Evolutionary conservation across 2,329 filamentous ascomycete genomes (phyloP), one percentile per base, ranked within the genome.

Genomic region (Hymenoscyphus fraxineus): DNA sequence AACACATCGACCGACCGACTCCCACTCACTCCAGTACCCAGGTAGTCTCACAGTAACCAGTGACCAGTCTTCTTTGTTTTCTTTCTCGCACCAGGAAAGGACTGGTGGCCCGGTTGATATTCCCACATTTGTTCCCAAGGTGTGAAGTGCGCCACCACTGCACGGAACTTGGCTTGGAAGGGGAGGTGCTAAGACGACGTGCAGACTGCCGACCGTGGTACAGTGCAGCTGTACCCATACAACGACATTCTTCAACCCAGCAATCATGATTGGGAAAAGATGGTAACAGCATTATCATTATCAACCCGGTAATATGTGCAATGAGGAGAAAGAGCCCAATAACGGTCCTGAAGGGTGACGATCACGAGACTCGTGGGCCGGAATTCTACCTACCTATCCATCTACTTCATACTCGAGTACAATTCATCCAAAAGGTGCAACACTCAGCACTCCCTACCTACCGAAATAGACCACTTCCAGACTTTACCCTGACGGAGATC

Each of bases 31-130:
- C 44, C 15, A 9, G 16, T 27, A 27, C 27, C 27, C 27, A 27
- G 27, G 27, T 27, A 27, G 27, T 27, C 2, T 27, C 27, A 27
- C 27, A 27, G 27, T 27, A 27, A 27, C 27, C 27, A 27, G 27
- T 27, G 27, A 27, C 27, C 27, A 27, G 27, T 27, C 27, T 27
- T 27, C 27, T 27, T 27, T 27, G 27, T 27, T 27, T 27, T 27
- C 27, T 27, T 27, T 27, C 27, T 27, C 27, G n/a, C 44, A 51
- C 44, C 44, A 51, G 22, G 44, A 22, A 51, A n/a, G 44, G 44
- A 51, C 44, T 51, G n/a, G 44, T 51, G 44, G 44, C 44, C 44
- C n/a, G 44, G n/a, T 51, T 51, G 44, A 51, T 51, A 22, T 51
- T 19, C n/a, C 44, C 44, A 3, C 19, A 27, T 27, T 27, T 27